Percentiles rank a stretch among this genome's conserved stretches.
These are phyloP conservation scores for Paramecium tetraurelia DNA, from an alignment of 73 alveolate genomes.

Conservation along the genomic window DNA sequence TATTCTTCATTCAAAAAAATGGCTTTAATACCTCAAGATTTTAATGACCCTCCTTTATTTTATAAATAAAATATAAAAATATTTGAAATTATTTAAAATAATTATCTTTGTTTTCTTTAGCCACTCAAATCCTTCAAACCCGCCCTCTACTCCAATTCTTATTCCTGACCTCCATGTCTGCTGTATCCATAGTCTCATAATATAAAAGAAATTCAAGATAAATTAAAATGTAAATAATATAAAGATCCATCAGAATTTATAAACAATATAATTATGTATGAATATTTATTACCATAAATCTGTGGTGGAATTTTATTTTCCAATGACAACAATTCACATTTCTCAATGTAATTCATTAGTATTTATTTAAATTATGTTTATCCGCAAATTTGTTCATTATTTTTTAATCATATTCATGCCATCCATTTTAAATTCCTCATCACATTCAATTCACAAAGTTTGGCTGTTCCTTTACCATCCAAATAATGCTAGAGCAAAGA, in stretches of 20 bases:
- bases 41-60: not conserved
- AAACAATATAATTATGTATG: not conserved
- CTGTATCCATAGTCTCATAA: not conserved
- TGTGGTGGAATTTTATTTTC: too few species aligned
- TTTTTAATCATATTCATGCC: too few species aligned
- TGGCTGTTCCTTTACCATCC: too few species aligned
- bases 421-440: too few species aligned
- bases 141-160: not conserved
- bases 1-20: not conserved
- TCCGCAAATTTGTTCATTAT: not conserved
- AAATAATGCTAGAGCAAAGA: not conserved
- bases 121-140: not conserved
- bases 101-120: not conserved
- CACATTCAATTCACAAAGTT: not conserved
- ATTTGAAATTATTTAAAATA: not conserved
- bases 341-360: not conserved
- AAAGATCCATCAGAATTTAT: not conserved
- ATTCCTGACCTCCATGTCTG: not conserved
- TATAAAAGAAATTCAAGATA: not conserved
- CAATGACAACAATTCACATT: not conserved
- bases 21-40: slow-evolving; percentile 2
- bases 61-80: not conserved
- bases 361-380: not conserved
- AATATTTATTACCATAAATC: not conserved
- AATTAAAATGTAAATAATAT: not conserved